These are phyloP conservation scores for Entomortierella lignicola DNA, from an alignment of 192 early-diverging fungal species.

Conservation along the genomic window DNA sequence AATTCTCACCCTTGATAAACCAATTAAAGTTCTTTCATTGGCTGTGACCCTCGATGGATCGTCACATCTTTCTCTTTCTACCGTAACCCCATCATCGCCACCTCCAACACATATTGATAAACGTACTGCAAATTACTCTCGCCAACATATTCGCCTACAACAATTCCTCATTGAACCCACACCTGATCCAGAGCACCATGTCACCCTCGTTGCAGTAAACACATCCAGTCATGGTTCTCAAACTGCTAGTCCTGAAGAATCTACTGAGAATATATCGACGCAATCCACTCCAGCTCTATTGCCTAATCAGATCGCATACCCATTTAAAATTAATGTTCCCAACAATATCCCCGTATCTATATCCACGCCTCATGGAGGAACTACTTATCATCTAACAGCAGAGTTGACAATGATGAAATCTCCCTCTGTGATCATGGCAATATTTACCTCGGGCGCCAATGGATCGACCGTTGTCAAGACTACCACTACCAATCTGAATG, in stretches of 20 bases:
- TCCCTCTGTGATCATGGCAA: not conserved
- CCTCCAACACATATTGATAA: not conserved
- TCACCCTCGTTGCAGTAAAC: constrained; percentile 9
- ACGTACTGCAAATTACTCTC: constrained; percentile 14
- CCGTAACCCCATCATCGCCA: not conserved
- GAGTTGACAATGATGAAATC: constrained; percentile 6
- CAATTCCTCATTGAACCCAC: constrained; percentile 22
- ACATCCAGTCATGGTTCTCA: too few species aligned
- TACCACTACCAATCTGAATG: not conserved
- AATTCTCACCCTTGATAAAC: constrained; percentile 12
- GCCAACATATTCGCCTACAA: constrained; percentile 13
- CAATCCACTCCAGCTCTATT: not conserved
- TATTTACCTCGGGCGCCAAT: not conserved
- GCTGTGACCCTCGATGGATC: constrained; percentile 11
- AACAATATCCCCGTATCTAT: constrained; percentile 15
- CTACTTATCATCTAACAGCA: constrained; percentile 8
- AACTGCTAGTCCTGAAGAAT: not conserved
- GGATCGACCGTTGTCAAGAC: not conserved
- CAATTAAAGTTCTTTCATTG: constrained; percentile 15
- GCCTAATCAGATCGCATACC: constrained; percentile 9
- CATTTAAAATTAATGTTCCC: constrained; percentile 23
- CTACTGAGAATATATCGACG: not conserved
- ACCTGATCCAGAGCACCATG: not conserved
- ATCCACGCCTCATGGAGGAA: constrained; percentile 19
- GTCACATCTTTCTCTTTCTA: constrained; percentile 10